Evolutionary conservation across 768 basidiomycete species (phyloP).

Genomic region (Exsudoporus frostii): DNA sequence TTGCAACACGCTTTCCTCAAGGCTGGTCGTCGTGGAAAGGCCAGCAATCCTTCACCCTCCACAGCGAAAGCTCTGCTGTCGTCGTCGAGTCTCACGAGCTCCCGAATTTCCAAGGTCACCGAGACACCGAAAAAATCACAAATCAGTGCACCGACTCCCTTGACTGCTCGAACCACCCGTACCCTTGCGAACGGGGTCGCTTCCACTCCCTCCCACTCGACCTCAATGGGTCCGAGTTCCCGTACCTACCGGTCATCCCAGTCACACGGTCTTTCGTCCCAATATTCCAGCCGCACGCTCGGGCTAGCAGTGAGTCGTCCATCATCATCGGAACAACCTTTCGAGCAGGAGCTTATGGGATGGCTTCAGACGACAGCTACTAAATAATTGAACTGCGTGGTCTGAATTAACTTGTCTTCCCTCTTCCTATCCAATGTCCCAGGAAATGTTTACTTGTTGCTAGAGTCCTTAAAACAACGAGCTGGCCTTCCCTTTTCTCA

Average conservation of each 20-base stretch:
- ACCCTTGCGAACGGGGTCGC: constrained; percentile 47
- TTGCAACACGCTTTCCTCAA: constrained; percentile 88
- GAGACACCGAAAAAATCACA: constrained; percentile 86
- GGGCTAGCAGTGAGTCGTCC: constrained; percentile 60
- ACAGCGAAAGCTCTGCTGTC: constrained; percentile 56
- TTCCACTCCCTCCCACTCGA: constrained; percentile 58
- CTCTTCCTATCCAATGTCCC: constrained; percentile 9
- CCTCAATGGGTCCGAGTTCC: constrained; percentile 57
- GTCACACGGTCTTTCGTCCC: constrained; percentile 65
- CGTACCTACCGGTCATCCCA: constrained; percentile 69
- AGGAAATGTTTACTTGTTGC: constrained; percentile 24
- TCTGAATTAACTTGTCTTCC: constrained; percentile 9
- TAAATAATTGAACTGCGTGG: constrained; percentile 23
- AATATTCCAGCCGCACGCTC: constrained; percentile 73
- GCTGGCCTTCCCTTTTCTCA: constrained; percentile 34
- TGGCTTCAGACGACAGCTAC: constrained; percentile 37
- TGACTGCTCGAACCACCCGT: constrained; percentile 73
- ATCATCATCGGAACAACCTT: constrained; percentile 34
- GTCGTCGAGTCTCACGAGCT: constrained; percentile 50
- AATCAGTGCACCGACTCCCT: constrained; percentile 84
- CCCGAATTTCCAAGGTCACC: constrained; percentile 52
- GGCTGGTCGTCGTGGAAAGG: constrained; percentile 56
- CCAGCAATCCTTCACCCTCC: constrained; percentile 39
- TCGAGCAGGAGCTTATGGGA: constrained; percentile 36
- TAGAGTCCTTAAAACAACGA: constrained; percentile 30